These are phyloP conservation scores for Cucumis variabilis DNA, from an alignment of 331 rosid genomes.

Conservation along the genomic window DNA sequence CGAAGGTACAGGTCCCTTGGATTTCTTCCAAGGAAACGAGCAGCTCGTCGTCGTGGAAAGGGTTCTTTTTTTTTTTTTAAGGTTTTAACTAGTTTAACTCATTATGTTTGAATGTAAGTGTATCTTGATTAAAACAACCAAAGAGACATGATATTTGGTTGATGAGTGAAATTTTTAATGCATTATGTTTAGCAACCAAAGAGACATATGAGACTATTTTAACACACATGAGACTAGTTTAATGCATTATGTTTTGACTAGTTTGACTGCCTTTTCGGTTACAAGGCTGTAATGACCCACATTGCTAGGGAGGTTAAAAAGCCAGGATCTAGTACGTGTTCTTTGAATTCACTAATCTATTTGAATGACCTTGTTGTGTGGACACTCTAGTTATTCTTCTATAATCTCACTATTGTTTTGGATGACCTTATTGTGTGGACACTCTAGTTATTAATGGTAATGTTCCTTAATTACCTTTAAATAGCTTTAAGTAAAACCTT, in stretches of 20 bases:
- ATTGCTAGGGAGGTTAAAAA: slow-evolving; percentile 45
- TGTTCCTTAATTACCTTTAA: no score
- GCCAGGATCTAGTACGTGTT: slow-evolving; percentile 38
- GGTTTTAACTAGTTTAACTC: background rate
- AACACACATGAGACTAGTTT: no score
- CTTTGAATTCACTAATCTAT: background rate
- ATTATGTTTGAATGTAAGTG: background rate
- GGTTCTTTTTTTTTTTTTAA: background rate
- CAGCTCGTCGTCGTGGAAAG: slow-evolving; percentile 34
- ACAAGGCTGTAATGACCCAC: slow-evolving; percentile 48
- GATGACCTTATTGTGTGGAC: no score
- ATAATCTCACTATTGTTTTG: no score
- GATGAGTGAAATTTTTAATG: background rate
- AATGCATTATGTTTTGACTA: no score
- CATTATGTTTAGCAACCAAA: no score
- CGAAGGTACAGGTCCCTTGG: slow-evolving; percentile 78
- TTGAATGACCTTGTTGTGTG: no score
- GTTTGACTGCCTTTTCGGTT: slow-evolving; percentile 42
- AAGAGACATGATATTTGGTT: background rate
- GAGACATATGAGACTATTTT: no score
- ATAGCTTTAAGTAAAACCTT: no score
- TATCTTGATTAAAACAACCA: no score
- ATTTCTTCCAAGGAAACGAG: slow-evolving; percentile 71
- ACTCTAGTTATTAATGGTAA: no score
- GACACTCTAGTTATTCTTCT: no score